Conservation (phyloP, 495 filamentous ascomycete species). For the Neurospora sp. region DNA sequence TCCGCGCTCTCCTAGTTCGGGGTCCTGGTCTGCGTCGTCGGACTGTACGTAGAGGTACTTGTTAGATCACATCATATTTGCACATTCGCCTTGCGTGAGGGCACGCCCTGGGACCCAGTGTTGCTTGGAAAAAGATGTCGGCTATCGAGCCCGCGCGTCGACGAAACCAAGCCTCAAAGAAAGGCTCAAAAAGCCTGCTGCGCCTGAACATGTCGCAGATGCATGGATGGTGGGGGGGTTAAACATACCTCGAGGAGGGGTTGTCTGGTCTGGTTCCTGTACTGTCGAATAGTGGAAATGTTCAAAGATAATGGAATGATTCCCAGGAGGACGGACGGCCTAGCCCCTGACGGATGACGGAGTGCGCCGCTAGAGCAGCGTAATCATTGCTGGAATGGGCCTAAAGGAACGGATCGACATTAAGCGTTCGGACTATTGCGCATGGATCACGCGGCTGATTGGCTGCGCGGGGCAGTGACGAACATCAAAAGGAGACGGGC, state of each 20-base stretch:
- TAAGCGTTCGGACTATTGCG: neutral
- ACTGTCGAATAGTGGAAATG: neutral
- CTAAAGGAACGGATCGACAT: neutral
- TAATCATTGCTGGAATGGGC: neutral
- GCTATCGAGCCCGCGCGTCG: neutral
- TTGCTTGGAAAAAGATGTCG: neutral
- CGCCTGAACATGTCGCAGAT: neutral
- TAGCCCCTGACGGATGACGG: neutral
- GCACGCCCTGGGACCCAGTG: neutral
- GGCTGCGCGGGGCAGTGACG: neutral
- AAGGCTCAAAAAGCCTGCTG: neutral
- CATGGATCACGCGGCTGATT: neutral
- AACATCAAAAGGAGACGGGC: neutral
- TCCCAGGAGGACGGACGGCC: neutral
- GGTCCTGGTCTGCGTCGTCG: neutral
- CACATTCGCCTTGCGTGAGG: neutral
- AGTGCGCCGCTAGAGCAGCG: neutral
- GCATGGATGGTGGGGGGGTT: neutral
- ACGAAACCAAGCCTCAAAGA: neutral
- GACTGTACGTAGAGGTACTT: neutral
- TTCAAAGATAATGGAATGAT: neutral
- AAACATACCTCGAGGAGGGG: neutral
- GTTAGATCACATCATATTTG: neutral
- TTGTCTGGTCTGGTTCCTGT: neutral
- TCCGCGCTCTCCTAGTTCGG: neutral